Evolutionary conservation across 345 rosid genomes (phyloP).

Genomic region (Kernera saxatilis): DNA sequence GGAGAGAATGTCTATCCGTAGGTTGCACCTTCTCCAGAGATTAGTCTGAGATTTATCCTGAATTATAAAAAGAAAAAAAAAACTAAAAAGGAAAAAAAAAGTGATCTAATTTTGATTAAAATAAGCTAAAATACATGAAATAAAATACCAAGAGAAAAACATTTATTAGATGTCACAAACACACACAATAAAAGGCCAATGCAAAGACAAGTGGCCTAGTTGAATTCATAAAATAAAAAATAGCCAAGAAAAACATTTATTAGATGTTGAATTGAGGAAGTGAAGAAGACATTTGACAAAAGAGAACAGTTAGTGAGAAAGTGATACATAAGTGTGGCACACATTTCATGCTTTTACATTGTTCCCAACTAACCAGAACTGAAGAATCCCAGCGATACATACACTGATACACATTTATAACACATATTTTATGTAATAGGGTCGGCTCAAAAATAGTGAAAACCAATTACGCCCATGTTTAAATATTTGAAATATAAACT

Average conservation of each 20-base stretch:
- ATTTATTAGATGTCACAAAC: not conserved
- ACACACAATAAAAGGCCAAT: not conserved
- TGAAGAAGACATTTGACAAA: not conserved
- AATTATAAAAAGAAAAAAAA: not conserved
- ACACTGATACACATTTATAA: not conserved
- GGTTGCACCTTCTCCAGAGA: too few species aligned
- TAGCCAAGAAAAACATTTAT: conserved; percentile 2
- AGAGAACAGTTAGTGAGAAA: not conserved
- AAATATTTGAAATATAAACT: too few species aligned
- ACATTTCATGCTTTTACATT: conserved; percentile 14
- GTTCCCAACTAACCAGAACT: not conserved
- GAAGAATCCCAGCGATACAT: not conserved
- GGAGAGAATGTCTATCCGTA: too few species aligned
- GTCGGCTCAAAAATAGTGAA: too few species aligned
- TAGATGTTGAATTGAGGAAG: not conserved
- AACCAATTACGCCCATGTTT: too few species aligned
- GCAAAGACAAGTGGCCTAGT: not conserved
- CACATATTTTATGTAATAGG: too few species aligned
- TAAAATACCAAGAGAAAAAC: not conserved
- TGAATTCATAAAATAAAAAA: not conserved
- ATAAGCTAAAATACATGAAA: too few species aligned
- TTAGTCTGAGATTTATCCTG: too few species aligned
- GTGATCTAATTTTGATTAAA: too few species aligned
- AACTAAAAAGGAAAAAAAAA: too few species aligned
- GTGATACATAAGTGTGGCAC: not conserved